phyloP scores from a whole-genome alignment of 768 basidiomycete species.

The Gelatoporia subvermispora region DNA sequence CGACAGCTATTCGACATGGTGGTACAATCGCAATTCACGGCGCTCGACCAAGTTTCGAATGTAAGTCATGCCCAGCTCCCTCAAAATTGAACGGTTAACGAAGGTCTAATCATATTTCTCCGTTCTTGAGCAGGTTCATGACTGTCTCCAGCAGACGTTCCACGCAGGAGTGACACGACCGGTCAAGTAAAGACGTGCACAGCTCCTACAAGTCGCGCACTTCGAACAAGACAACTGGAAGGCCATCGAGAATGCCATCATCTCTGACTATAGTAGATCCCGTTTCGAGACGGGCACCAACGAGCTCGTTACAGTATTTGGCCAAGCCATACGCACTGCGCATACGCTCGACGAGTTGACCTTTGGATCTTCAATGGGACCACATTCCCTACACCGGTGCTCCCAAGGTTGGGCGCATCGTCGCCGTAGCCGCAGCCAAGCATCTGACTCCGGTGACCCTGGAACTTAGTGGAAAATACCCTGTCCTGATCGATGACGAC shows the following conservation, averaged over 20 bases:
- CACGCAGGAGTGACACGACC: constrained; percentile 43
- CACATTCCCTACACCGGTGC: constrained; percentile 33
- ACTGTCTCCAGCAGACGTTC: constrained; percentile 43
- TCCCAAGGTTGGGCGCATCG: constrained; percentile 31
- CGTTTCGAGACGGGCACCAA: constrained; percentile 15
- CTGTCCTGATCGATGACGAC: constrained; percentile 40
- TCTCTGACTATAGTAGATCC: constrained; percentile 24
- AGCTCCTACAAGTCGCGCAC: constrained; percentile 58
- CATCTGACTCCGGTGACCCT: constrained; percentile 40
- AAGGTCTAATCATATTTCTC: no score
- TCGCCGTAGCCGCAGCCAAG: constrained; percentile 41
- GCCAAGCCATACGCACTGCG: constrained; percentile 36
- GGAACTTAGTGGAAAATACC: constrained; percentile 40
- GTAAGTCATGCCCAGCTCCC: no score
- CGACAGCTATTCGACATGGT: no score
- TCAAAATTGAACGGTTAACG: no score
- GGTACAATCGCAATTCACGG: no score
- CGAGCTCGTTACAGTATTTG: constrained; percentile 45
- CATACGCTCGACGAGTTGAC: constrained; percentile 57
- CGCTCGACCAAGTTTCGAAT: no score
- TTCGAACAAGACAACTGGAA: constrained; percentile 58
- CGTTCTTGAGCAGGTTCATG: constrained; percentile 27
- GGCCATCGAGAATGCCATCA: constrained; percentile 41
- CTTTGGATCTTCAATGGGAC: constrained; percentile 34
- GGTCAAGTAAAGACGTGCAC: constrained; percentile 56